Conservation (phyloP, 768 basidiomycete genomes). For the Agaricus sinodeliciosus region DNA sequence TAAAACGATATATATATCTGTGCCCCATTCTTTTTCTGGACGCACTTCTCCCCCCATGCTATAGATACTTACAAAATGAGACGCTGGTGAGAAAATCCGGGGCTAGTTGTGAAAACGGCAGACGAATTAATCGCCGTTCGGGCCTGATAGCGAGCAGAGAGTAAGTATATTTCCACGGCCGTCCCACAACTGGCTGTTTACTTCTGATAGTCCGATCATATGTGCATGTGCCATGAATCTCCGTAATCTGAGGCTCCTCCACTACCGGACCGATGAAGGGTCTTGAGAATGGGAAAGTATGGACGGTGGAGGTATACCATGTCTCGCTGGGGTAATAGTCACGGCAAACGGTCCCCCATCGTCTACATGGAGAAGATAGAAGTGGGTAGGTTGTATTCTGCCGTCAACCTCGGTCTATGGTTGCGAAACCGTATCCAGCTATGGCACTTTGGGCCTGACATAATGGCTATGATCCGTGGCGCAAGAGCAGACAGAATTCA, state of each 20-base stretch:
- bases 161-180: not conserved
- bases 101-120: not conserved
- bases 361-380: not conserved
- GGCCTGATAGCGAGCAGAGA: slow-evolving; percentile 6
- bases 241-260: not conserved
- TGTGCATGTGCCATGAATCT: not conserved
- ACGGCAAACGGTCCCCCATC: not conserved
- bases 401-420: not conserved
- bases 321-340: not conserved
- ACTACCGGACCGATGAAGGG: not conserved
- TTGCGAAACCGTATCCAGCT: not conserved
- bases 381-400: not conserved
- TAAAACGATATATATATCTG: not conserved
- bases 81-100: slow-evolving; percentile 1
- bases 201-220: not conserved
- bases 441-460: not conserved
- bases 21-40: not conserved
- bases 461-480: not conserved
- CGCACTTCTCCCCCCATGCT: slow-evolving; percentile 1
- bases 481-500: not conserved
- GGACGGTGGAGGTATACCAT: not conserved
- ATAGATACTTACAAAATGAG: slow-evolving; percentile 2
- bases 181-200: slow-evolving; percentile 1
- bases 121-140: slow-evolving; percentile 1
- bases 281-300: not conserved